Conservation (phyloP, 2,329 filamentous ascomycete species). For the Cadophora sp. region DNA sequence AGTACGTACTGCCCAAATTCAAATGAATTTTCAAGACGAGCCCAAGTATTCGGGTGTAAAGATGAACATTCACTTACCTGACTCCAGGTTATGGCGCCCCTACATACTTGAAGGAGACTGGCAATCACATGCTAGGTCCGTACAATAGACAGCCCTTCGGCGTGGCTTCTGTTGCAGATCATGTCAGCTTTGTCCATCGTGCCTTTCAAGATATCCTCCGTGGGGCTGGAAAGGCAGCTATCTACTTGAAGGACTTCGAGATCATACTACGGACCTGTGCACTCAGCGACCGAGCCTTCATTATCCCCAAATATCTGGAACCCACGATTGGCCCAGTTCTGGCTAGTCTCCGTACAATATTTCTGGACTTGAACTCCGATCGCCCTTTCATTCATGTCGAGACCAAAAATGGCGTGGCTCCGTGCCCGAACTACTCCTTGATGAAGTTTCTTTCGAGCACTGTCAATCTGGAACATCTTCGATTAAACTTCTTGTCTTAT, state of each 20-base stretch:
- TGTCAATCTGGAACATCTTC: slow-evolving; percentile 56
- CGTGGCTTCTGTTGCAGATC: slow-evolving; percentile 25
- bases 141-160: neutral
- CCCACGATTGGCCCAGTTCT: slow-evolving; percentile 51
- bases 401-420: slow-evolving; percentile 36
- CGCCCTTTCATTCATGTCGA: slow-evolving; percentile 26
- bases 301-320: slow-evolving; percentile 51
- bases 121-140: neutral
- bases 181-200: slow-evolving; percentile 39
- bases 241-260: slow-evolving; percentile 54
- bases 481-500: slow-evolving; percentile 55
- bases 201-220: slow-evolving; percentile 52
- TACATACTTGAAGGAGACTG: slow-evolving; percentile 7
- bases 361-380: slow-evolving; percentile 46
- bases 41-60: neutral
- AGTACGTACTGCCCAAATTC: slow-evolving; percentile 20
- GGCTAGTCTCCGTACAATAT: slow-evolving; percentile 53
- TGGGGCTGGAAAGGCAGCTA: slow-evolving; percentile 51
- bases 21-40: neutral
- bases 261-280: slow-evolving; percentile 49
- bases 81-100: slow-evolving; percentile 12
- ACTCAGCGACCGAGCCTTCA: slow-evolving; percentile 54
- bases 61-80: neutral
- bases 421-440: slow-evolving; percentile 35
- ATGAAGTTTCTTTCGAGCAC: slow-evolving; percentile 45